Percentiles rank a stretch among this genome's conserved stretches.
Conservation (phyloP, 768 basidiomycete genomes). For the Clavaria fumosa region DNA sequence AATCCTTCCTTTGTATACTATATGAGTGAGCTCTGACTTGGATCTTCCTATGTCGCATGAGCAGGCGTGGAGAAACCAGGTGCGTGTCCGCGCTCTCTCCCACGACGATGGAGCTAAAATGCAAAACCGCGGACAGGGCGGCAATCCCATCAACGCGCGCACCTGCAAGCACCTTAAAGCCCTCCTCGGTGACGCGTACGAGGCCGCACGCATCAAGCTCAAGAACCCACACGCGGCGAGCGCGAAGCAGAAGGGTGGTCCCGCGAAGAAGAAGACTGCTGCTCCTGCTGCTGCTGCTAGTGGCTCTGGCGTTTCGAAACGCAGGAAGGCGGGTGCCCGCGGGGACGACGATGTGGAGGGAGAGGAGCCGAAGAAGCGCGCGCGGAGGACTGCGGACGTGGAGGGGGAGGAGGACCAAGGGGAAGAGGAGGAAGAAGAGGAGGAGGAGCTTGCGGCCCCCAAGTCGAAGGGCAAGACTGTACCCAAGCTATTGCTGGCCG, state of each 20-base stretch:
- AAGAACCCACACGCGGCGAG: constrained; percentile 22
- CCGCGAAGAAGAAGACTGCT: constrained; percentile 8
- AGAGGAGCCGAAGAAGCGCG: constrained; percentile 13
- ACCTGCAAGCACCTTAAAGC: constrained; percentile 25
- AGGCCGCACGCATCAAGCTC: constrained; percentile 20
- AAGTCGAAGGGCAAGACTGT: constrained; percentile 20
- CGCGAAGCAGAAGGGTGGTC: constrained; percentile 8
- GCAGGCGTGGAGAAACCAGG: constrained; percentile 24
- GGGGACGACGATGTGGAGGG: constrained; percentile 7
- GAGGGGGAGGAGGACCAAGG: constrained; percentile 16
- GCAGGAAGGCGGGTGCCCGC: constrained; percentile 10
- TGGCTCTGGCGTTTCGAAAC: too few relatives aligned
- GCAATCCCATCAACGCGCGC: constrained; percentile 23
- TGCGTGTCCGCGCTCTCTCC: constrained; percentile 3
- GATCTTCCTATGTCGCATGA: not conserved
- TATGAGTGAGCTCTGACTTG: not conserved
- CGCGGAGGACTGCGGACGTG: constrained; percentile 12
- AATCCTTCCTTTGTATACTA: not conserved
- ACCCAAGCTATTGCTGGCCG: constrained; percentile 35
- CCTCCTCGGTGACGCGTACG: constrained; percentile 24
- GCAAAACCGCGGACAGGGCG: constrained; percentile 11
- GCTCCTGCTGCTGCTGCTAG: too few relatives aligned
- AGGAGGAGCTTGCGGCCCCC: constrained; percentile 21
- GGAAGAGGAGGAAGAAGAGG: constrained; percentile 16
- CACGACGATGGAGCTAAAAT: not conserved